Base-by-base conservation (phyloP, 2,329 filamentous ascomycete genomes). In the Gremmenia infestans region DNA sequence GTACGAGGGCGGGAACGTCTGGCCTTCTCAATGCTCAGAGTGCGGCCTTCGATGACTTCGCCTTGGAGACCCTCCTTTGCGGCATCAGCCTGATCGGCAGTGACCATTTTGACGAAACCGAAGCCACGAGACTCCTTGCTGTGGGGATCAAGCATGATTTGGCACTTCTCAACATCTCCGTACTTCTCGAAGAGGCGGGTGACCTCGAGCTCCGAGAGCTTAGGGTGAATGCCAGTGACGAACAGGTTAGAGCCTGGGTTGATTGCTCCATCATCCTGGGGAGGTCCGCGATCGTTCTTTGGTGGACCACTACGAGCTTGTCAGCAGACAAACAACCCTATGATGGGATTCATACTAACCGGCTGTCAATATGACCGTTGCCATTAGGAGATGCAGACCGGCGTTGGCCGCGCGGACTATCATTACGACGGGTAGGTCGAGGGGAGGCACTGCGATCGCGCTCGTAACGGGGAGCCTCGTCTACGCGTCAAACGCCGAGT, bases 61-160 rank as follows among this genome's bases (percentile, higher is more conserved):
- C 93, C 93, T 74, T 97, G 93, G 35, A 99, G 82, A 53, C 89
- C 93, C 70, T 97, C 94, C 79, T 94, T 96, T 65, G 94, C 94
- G 65, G 94, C 92, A 74, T 99, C 94, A 62, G 94, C 94, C 75
- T 96, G 89, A 54, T 97, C 93, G 49, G 90, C 84, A 56, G 91
- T 95, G 59, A 91, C 86, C 93, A 99, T 97, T 80, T 99, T 97
- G 72, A 99, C 94, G 78, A 99, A 99, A 55, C 94, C 94, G 65
- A 99, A 99, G 64, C 94, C 94, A 74, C 94, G 94, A 66, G 93
- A 97, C 76, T 99, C 94, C 77, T 96, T 96, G 70, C 90, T 95
- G 75, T 99, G 94, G 60, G 94, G 94, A 71, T 99, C 94, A 70
- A 93, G 86, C 94, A 99, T 99, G 78, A 99, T 99, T 74, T 97